These are phyloP conservation scores for Parathielavia appendiculata DNA, from an alignment of 495 filamentous ascomycete genomes.

Conservation along the genomic window DNA sequence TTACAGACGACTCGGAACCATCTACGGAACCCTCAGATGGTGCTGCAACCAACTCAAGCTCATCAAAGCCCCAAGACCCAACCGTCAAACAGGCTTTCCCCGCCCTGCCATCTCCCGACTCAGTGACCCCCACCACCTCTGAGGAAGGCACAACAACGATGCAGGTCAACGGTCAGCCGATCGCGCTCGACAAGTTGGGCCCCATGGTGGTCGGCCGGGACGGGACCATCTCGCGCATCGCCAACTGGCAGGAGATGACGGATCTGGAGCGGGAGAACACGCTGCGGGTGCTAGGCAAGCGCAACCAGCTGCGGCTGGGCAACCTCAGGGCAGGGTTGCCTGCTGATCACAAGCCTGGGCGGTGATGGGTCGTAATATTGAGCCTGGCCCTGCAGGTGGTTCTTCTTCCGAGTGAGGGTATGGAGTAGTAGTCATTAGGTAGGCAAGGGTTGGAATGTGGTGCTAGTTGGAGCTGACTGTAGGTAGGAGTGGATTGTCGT, in stretches of 20 bases:
- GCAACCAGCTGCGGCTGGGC: constrained; percentile 58
- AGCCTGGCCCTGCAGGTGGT: too few species aligned
- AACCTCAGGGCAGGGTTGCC: constrained; percentile 42
- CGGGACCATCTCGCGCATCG: constrained; percentile 58
- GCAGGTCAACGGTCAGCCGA: constrained; percentile 43
- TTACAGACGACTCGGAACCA: neutral
- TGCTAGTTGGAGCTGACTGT: too few species aligned
- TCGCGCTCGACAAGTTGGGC: constrained; percentile 55
- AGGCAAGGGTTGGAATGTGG: too few species aligned
- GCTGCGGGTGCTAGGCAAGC: constrained; percentile 55
- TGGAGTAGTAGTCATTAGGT: too few species aligned
- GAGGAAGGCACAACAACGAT: constrained; percentile 32
- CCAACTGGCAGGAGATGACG: constrained; percentile 64
- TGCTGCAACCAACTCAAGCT: neutral
- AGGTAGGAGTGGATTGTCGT: neutral
- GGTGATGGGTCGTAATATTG: too few species aligned
- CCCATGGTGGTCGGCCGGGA: constrained; percentile 65
- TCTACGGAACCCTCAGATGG: neutral
- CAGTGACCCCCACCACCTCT: neutral
- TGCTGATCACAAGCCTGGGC: neutral
- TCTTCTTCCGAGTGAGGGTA: too few species aligned
- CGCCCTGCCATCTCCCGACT: constrained; percentile 14
- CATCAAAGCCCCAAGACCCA: too few species aligned
- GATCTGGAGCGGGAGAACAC: constrained; percentile 58
- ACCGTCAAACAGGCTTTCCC: constrained; percentile 5